Conservation (phyloP, 805 yeast genomes). For the Osmozyma mogii region DNA sequence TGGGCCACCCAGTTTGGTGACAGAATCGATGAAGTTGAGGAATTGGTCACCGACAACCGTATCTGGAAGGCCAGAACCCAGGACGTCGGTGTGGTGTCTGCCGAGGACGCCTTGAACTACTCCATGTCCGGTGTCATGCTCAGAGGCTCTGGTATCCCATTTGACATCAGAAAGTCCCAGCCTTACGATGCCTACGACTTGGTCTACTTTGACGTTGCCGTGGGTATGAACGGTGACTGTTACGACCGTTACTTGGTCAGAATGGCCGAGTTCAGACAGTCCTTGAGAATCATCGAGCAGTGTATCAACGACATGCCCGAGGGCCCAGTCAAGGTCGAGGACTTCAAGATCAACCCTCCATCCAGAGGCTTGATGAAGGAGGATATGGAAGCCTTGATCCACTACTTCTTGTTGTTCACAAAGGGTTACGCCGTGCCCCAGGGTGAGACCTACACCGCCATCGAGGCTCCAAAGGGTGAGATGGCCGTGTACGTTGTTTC, state of each 20-base stretch:
- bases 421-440: constrained; percentile 86
- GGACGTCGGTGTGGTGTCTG: constrained; percentile 72
- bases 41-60: constrained; percentile 81
- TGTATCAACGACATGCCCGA: constrained; percentile 89
- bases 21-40: constrained; percentile 85
- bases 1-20: constrained; percentile 96
- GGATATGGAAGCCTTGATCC: constrained; percentile 88
- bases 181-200: constrained; percentile 86
- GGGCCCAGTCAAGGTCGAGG: constrained; percentile 88
- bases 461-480: constrained; percentile 94
- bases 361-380: constrained; percentile 78
- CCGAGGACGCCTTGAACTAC: constrained; percentile 81
- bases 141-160: constrained; percentile 86
- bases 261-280: constrained; percentile 90
- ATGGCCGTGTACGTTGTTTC: constrained; percentile 86
- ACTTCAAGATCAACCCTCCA: constrained; percentile 78
- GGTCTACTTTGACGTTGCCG: constrained; percentile 83
- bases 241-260: constrained; percentile 83
- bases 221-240: constrained; percentile 83
- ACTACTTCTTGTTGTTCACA: constrained; percentile 80
- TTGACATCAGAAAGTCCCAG: constrained; percentile 75
- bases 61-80: constrained; percentile 86
- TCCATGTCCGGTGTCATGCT: constrained; percentile 82
- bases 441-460: constrained; percentile 86
- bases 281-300: constrained; percentile 81